Evolutionary conservation across 371 early-diverging fungal genomes (phyloP).

Genomic region (Cokeromyces recurvatus): DNA sequence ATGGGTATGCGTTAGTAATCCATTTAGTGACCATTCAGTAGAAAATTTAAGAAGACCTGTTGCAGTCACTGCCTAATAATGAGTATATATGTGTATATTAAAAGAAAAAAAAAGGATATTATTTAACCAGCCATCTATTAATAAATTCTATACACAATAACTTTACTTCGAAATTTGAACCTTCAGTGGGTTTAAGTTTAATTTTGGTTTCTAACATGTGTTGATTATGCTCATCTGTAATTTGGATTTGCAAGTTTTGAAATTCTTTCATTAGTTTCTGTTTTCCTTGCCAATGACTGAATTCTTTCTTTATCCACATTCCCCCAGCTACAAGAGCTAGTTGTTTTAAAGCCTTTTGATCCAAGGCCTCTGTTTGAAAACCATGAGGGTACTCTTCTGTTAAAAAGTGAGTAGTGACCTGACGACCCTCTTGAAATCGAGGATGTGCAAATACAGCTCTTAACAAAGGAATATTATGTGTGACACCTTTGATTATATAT

Average conservation of each 20-base stretch:
- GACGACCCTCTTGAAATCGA: constrained; percentile 70
- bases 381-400: constrained; percentile 91
- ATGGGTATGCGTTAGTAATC: constrained; percentile 64
- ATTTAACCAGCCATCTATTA: too few species aligned
- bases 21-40: constrained; percentile 70
- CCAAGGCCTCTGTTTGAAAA: constrained; percentile 71
- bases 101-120: too few species aligned
- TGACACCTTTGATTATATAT: constrained; percentile 91
- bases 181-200: not conserved
- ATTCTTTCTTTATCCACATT: constrained; percentile 67
- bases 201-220: constrained; percentile 1
- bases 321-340: constrained; percentile 65
- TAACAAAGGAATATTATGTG: constrained; percentile 92
- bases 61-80: constrained; percentile 12
- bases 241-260: constrained; percentile 48
- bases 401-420: constrained; percentile 84
- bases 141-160: too few species aligned
- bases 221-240: constrained; percentile 47
- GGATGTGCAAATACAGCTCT: constrained; percentile 82
- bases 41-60: too few species aligned
- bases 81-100: too few species aligned
- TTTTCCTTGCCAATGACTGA: constrained; percentile 16
- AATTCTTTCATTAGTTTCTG: constrained; percentile 24
- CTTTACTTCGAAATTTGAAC: too few species aligned
- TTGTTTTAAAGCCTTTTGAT: constrained; percentile 37